Evolutionary conservation across 176 grass and related monocot genomes (phyloP), one percentile per base, ranked within the genome.

Genomic region (Pontederia paniculata): DNA sequence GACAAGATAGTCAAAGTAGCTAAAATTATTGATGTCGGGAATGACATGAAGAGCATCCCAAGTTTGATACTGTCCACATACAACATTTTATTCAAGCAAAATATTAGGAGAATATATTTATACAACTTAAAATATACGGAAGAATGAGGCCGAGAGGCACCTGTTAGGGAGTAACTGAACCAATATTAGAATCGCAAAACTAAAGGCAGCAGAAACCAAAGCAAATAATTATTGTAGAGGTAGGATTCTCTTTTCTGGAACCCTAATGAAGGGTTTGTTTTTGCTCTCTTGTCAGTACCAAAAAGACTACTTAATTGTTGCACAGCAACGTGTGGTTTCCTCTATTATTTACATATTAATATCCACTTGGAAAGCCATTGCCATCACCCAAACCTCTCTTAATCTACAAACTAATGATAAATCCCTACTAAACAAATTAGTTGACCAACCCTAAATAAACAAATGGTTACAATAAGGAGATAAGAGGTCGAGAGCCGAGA

Each of bases 281-380:
- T 70, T 47, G 31, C 58, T 5, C 45, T 54, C 18, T 43, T 9
- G 55, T 68, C 52, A 60, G 54, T 41, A 12, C 70, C 41, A 42
- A 42, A 57, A 71, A 62, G 13, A 63, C 55, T 21, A 52, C 52
- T 43, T 66, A 54, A 37, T 37, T 37, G 7, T 70, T 31, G 43
- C 31, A 45, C 17, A 53, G 42, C 58, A 62, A 62, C 58, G 58
- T 62, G 42, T 46, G 58, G 58, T 62, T 62, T 62, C n/a, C 41
- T 45, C 58, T 19, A 13, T 45, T n/a, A 17, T 21, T 20, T 45
- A 21, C 21, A 45, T 62, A 45, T 21, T 12, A 9, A 21, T 62
- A 20, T 20, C 17, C 45, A 20, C 6, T 13, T 13, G 3, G 17
- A 56, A 55, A 22, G 23, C 21, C 23, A 21, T 10, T 12, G 1